Base-by-base conservation (phyloP, 768 basidiomycete genomes). In the Suillus discolor region DNA sequence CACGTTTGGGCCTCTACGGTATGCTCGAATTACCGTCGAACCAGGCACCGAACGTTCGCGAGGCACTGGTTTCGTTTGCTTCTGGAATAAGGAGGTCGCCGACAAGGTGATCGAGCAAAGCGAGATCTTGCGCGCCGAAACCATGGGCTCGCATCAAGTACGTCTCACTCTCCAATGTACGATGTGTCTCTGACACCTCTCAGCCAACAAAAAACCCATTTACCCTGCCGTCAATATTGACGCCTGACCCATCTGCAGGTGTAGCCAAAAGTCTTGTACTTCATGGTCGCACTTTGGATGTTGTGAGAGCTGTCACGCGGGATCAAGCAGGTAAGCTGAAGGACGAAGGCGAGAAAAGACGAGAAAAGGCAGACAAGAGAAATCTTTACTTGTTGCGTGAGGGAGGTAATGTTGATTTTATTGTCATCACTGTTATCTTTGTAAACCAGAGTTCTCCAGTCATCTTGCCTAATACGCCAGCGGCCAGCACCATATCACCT, bases 11-110 rank as follows among this genome's bases (percentile, higher is more conserved):
- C 90, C 94, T 6, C 81, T 99, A 20, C 91, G 96, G 28, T 99
- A 99, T 74, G 96, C 93, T 5, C 88, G 94, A 25, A 92, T 99
- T 61, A 92, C 96, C 0, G 81, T 95, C 77, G 97, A 99, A 70
- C 83, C 80, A 8, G 87, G 82, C 2, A 94, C 90, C 1, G 93
- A 90, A 20, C 89, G 96, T 55, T 95, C 97, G 28, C 85, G 95
- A 55, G 97, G 97, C 31, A 97, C 96, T 7, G 97, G 96, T 4
- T 99, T 99, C 73, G 95, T 90, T 2, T 98, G 96, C 75, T 98
- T 97, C 79, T 98, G 97, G 96, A 94, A 96, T 65, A 88, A 85
- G 66, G 92, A 89, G 68, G 92, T 96, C 68, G 96, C 96, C 18
- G 90, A 96, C 72, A 88, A 88, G 66, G 94, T 88, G 11, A 83